Evolutionary conservation across 139 green algal species (phyloP).

Genomic region (Dunaliella primolecta): DNA sequence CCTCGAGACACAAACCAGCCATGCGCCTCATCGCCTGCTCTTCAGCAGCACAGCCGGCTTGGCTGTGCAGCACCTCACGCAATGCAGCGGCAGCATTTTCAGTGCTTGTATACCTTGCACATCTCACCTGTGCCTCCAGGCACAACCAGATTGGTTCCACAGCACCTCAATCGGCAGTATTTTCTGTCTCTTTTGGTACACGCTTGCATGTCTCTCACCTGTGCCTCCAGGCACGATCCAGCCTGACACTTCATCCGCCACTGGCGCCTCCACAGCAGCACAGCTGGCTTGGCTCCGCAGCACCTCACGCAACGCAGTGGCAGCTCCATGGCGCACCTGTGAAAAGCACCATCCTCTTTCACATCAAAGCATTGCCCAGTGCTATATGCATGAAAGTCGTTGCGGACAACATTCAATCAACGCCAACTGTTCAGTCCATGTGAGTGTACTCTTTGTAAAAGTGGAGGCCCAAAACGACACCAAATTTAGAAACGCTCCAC

Average conservation of each 20-base stretch:
- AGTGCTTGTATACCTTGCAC: background rate
- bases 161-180: background rate
- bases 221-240: slow-evolving; percentile 41
- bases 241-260: slow-evolving; percentile 35
- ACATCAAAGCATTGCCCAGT: no score
- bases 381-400: no score
- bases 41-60: slow-evolving; percentile 51
- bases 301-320: slow-evolving; percentile 77
- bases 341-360: no score
- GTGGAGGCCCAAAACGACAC: no score
- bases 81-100: slow-evolving; percentile 81
- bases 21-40: slow-evolving; percentile 34
- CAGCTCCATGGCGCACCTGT: slow-evolving; percentile 74
- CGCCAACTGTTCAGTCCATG: no score
- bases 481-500: no score
- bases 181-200: no score
- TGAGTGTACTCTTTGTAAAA: no score
- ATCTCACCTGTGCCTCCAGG: no score
- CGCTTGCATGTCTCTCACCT: slow-evolving; percentile 15
- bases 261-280: slow-evolving; percentile 41
- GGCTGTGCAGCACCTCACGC: slow-evolving; percentile 69
- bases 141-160: background rate
- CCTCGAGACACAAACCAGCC: slow-evolving; percentile 45
- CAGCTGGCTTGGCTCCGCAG: slow-evolving; percentile 60
- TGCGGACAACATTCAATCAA: no score